Evolutionary conservation across 2,329 filamentous ascomycete species (phyloP).

Genomic region (Xylariaceae sp.): DNA sequence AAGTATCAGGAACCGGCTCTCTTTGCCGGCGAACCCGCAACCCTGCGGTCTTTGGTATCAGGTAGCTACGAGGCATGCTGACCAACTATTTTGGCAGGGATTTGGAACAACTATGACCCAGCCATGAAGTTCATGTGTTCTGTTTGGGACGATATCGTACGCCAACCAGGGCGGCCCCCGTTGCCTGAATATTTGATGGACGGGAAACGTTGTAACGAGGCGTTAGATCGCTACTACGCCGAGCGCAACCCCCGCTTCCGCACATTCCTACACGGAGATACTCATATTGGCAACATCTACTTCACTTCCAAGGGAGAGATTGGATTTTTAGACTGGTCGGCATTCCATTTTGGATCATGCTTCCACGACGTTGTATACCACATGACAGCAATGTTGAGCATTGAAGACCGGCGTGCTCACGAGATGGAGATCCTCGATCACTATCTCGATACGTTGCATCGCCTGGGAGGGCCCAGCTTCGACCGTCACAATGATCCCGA

Average conservation of each 20-base stretch:
- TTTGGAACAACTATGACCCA: constrained; percentile 36
- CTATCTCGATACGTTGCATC: constrained; percentile 33
- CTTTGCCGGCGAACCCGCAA: too few relatives aligned
- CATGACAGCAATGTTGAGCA: constrained; percentile 35
- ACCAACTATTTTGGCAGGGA: constrained; percentile 20
- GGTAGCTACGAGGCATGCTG: too few relatives aligned
- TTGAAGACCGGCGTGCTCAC: constrained; percentile 38
- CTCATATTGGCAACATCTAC: constrained; percentile 43
- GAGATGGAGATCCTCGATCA: constrained; percentile 37
- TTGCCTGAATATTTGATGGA: constrained; percentile 37
- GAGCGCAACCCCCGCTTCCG: constrained; percentile 36
- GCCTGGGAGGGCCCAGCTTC: constrained; percentile 32
- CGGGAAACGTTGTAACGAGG: constrained; percentile 32
- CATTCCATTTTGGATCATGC: constrained; percentile 38
- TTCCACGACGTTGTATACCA: constrained; percentile 43
- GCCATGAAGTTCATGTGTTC: constrained; percentile 33
- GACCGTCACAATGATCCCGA: constrained; percentile 28
- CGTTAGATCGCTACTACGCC: constrained; percentile 35
- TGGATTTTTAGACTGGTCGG: constrained; percentile 41
- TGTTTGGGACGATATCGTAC: constrained; percentile 30
- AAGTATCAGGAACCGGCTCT: constrained; percentile 2
- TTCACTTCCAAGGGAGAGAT: constrained; percentile 33
- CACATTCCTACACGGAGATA: constrained; percentile 41
- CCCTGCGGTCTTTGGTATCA: too few relatives aligned
- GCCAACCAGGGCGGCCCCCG: constrained; percentile 26